These are phyloP conservation scores for Zea luxurians DNA, from an alignment of 176 grass and related monocot genomes.

Conservation along the genomic window DNA sequence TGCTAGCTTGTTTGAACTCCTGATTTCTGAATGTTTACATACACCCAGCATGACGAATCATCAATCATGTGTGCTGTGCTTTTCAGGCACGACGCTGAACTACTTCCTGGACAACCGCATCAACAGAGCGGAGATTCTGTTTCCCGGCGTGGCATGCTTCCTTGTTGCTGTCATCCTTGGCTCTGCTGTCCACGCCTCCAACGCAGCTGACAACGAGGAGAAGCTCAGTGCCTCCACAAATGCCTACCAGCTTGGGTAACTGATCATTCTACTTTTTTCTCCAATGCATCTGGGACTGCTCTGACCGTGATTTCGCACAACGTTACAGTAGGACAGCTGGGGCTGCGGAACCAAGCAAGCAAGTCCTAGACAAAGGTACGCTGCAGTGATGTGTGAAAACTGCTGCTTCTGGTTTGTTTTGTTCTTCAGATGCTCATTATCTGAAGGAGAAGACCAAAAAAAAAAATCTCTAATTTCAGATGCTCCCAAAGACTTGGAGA, in stretches of 20 bases:
- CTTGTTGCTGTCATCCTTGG: conserved; percentile 73
- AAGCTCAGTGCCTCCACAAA: conserved; percentile 54
- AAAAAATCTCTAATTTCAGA: conserved; percentile 20
- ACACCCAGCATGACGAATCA: neutral
- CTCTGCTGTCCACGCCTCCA: conserved; percentile 74
- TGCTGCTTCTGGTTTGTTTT: neutral
- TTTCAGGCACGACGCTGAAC: conserved; percentile 80
- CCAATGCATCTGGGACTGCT: neutral
- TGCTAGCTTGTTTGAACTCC: neutral
- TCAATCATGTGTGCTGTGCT: neutral
- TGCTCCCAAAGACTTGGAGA: conserved; percentile 57
- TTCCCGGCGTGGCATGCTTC: conserved; percentile 74
- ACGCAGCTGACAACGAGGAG: conserved; percentile 64
- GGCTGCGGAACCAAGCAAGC: conserved; percentile 21
- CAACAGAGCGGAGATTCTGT: conserved; percentile 79
- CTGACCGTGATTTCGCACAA: neutral
- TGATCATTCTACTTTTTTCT: neutral
- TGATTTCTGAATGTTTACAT: neutral
- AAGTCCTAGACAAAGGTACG: conserved; percentile 37
- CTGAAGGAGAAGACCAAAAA: neutral
- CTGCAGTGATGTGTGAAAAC: neutral
- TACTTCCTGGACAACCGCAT: conserved; percentile 75
- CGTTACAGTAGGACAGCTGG: conserved; percentile 29
- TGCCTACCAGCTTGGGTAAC: conserved; percentile 34
- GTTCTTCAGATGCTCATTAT: conserved; percentile 33